Conservation (phyloP, 129 eudicot species). For the Artemisia annua region DNA sequence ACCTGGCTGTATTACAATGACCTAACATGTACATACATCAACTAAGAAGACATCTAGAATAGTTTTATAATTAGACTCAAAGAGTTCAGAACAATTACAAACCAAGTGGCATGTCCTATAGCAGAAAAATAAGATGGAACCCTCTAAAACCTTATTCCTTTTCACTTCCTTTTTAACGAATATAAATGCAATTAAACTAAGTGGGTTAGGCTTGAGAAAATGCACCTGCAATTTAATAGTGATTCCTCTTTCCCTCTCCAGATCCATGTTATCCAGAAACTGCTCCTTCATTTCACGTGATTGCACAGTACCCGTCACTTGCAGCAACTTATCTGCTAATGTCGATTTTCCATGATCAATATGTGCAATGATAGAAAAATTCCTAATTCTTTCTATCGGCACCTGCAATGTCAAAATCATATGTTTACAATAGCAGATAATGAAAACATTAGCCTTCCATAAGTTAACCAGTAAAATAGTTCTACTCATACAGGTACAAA, state of each 20-base stretch:
- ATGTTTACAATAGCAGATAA: not conserved
- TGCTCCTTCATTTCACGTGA: constrained; percentile 97
- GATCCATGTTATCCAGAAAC: constrained; percentile 98
- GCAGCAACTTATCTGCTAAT: constrained; percentile 94
- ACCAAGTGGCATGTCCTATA: constrained; percentile 22
- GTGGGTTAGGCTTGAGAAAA: constrained; percentile 8
- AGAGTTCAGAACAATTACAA: constrained; percentile 12
- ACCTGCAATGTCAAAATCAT: constrained; percentile 52
- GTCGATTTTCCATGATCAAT: constrained; percentile 99
- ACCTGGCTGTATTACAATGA: constrained; percentile 10
- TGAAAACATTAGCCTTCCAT: not conserved
- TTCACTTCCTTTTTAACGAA: constrained; percentile 2
- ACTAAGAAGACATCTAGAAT: constrained; percentile 6
- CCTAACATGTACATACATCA: constrained; percentile 18
- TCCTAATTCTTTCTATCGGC: constrained; percentile 74
- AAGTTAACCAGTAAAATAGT: not conserved
- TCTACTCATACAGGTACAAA: constrained; percentile 1
- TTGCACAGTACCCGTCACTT: constrained; percentile 93
- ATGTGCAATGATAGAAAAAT: constrained; percentile 94
- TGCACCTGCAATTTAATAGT: constrained; percentile 91
- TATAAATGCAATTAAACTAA: not conserved
- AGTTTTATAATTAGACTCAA: constrained; percentile 7
- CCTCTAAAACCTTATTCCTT: constrained; percentile 15
- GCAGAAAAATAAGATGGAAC: constrained; percentile 12
- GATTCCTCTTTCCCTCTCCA: constrained; percentile 99